Evolutionary conservation across 305 asterid genomes (phyloP), one percentile per base, ranked within the genome.

Genomic region (Fraxinus ornus): DNA sequence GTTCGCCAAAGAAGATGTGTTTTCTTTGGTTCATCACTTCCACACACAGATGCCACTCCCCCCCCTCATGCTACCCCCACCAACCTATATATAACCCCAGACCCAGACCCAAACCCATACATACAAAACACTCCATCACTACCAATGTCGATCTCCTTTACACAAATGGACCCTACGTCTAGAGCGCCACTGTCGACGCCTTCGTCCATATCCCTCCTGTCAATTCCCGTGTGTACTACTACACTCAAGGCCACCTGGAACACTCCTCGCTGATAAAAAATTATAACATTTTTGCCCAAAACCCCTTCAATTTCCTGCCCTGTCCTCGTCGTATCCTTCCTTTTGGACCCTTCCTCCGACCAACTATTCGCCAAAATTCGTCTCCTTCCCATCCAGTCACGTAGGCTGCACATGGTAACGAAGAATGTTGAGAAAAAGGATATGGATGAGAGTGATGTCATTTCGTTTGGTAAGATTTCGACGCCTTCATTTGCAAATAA

Each of bases 401-500:
- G n/a, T 3, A 41, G 66, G 39, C 52, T 2, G 12, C 75, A 44
- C 12, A 78, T 24, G 33, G 1, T 2, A 6, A 17, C 37, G 0
- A 19, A 19, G 32, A 68, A 2, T 2, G 77, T 35, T 1, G 33
- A 39, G 41, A 55, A 7, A 1, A 75, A 3, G 3, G 84, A 7
- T 19, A 7, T 62, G 32, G 71, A 62, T 2, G 78, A 84, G 6
- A 75, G 73, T 28, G 92, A 87, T 41, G 72, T 90, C 3, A 88
- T 85, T 7, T 82, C 88, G 4, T 88, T 84, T 75, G 78, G 81
- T 60, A 93, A 93, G 88, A 35, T 88, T 28, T 74, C 90, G 73
- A 90, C 90, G 1, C 90, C 88, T 0, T 91, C 95, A 7, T 94
- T 91, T 66, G 97, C 94, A 1, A 93, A 91, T 80, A 90, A 89